Percentiles rank a stretch among this genome's conserved stretches.
Conservation (phyloP, 495 filamentous ascomycete genomes). For the Tricharina praecox region DNA sequence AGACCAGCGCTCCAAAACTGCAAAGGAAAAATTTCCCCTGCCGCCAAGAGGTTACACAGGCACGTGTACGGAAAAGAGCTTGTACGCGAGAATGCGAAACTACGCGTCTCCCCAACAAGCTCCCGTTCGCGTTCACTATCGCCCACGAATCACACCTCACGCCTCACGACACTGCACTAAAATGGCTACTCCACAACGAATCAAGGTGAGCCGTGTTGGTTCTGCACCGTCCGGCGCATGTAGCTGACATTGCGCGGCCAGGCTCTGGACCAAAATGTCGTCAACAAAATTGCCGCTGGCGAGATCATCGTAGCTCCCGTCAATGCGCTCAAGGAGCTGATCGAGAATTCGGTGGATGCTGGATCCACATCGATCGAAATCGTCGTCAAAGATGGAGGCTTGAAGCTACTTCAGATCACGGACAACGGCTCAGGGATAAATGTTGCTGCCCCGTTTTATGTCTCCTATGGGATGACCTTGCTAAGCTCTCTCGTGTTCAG, state of each 20-base stretch:
- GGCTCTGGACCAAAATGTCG: slow-evolving; percentile 86
- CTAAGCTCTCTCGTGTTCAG: slow-evolving; percentile 28
- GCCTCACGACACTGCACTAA: background rate
- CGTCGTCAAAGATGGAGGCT: slow-evolving; percentile 84
- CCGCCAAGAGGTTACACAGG: background rate
- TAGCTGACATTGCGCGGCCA: too few species aligned
- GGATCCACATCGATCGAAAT: slow-evolving; percentile 85
- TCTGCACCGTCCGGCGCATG: too few species aligned
- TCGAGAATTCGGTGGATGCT: slow-evolving; percentile 95
- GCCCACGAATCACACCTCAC: background rate
- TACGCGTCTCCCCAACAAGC: background rate
- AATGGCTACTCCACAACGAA: background rate
- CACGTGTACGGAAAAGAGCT: too few species aligned
- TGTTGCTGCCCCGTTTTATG: slow-evolving; percentile 30
- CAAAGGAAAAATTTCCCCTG: background rate
- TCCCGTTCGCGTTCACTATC: background rate
- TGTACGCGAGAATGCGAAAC: background rate
- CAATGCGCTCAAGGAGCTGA: slow-evolving; percentile 91
- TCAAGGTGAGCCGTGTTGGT: background rate
- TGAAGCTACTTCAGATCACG: slow-evolving; percentile 92
- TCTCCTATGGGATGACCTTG: background rate
- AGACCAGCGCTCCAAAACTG: too few species aligned
- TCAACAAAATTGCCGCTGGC: slow-evolving; percentile 98
- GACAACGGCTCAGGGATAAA: slow-evolving; percentile 97
- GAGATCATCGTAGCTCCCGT: slow-evolving; percentile 98